Evolutionary conservation across 1,284 basidiomycete genomes (phyloP), one percentile per base, ranked within the genome.

Genomic region (Rhodotorula sp.): DNA sequence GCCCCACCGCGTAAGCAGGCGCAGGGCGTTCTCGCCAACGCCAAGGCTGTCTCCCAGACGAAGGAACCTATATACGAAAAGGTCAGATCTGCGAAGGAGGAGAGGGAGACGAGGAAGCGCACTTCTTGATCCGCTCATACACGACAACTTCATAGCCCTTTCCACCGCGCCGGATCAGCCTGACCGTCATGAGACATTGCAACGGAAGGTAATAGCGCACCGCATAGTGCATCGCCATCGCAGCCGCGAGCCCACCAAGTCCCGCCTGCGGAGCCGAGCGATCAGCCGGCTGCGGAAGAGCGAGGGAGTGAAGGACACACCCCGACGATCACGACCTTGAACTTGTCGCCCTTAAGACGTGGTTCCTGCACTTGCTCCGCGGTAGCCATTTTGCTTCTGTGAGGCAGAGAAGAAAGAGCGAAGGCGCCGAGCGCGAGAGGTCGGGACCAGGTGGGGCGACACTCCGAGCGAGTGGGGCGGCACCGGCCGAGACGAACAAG

Each of bases 111-210:
- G 25, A 34, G 12, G 21, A 27, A 50, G 34, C 60, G 46, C 46
- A 61, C 59, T 53, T 63, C 17, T 50, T 36, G 39, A 59, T 67
- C 55, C 57, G 67, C 60, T 74, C 72, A 39, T 62, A 62, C 10
- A 62, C 61, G 29, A 62, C 39, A 4, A 62, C 61, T 21, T 59
- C 61, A 39, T 62, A 62, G 8, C 61, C 44, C 44, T 44, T 12
- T 17, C 44, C 15, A 17, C 9, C 4, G 44, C 44, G 15, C 44
- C 44, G 44, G 44, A 44, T 44, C 44, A 44, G 44, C 44, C 19
- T 44, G 15, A 12, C 3, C 44, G 15, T 12, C 44, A 4, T 17
- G 4, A 44, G 44, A 4, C 4, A 17, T 4, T 19, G 15, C 4
- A 44, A 21, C 15, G 44, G 21, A 21, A 19, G 44, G 10, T 21